Base-by-base conservation (phyloP, 2,329 filamentous ascomycete genomes). In the Celoporthe dispersa region DNA sequence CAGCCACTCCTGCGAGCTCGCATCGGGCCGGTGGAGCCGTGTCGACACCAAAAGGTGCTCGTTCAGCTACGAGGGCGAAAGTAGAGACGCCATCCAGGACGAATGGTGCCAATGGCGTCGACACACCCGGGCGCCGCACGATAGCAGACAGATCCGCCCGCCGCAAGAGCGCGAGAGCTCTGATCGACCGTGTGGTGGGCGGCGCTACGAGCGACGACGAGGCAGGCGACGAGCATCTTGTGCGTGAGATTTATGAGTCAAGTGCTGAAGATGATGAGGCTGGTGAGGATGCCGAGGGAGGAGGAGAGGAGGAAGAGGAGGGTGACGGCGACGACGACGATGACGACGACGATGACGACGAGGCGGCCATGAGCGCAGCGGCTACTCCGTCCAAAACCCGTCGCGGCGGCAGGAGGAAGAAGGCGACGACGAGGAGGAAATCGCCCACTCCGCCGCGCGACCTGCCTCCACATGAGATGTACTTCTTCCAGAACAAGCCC, bases 401-500 rank as follows among this genome's bases (percentile, higher is more conserved):
- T 85, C 79, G 44, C 82, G 81, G 22, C 68, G 79, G 83, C 1
- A 83, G 83, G 67, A 88, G 85, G 75, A 82, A 78, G 70, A 81
- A 71, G 6, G 67, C 76, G 0, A 70, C 73, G 0, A 69, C 73
- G 1, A 86, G 88, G 73, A 88, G 89, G 75, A 89, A 88, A 69
- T 93, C 92, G 8, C 92, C 92, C 1, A 94, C 92, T 6, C 94
- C 94, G 3, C 93, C 95, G 25, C 87, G 89, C 66, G 88, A 97
- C 75, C 86, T 98, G 2, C 92, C 94, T 6, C 86, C 94, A 0
- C 93, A 98, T 77, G 96, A 98, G 79, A 88, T 92, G 74, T 99
- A 97, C 82, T 98, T 99, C 79, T 93, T 91, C 77, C 93, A 98
- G 77, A 98, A 97, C 78, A 91, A 93, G 63, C 90, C 93, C 0